A percentile compares a stretch with the other conserved stretches of the same genome.
These are phyloP conservation scores for Glonium stellatum DNA, from an alignment of 495 filamentous ascomycete species.

Conservation along the genomic window DNA sequence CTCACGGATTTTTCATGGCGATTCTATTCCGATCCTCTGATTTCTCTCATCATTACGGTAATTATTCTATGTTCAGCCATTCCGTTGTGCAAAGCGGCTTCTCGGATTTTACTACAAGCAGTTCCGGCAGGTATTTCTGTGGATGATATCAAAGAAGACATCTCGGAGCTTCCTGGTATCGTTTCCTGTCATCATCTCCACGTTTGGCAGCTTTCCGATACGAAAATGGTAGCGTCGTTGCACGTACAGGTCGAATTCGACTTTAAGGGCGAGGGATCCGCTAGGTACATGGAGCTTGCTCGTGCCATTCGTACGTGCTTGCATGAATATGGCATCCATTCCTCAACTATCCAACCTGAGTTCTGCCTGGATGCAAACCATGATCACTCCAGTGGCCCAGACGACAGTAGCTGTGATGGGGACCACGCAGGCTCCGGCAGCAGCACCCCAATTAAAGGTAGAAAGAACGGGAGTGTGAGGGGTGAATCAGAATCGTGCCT, in stretches of 20 bases:
- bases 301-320: slow-evolving; percentile 72
- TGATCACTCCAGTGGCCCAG: slow-evolving; percentile 37
- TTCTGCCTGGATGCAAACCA: slow-evolving; percentile 61
- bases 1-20: slow-evolving; percentile 61
- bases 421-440: slow-evolving; percentile 29
- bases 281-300: slow-evolving; percentile 84
- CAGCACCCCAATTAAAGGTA: slow-evolving; percentile 30
- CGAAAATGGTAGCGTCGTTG: slow-evolving; percentile 82
- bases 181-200: slow-evolving; percentile 89
- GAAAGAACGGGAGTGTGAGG: slow-evolving; percentile 45
- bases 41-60: slow-evolving; percentile 91
- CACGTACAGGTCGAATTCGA: slow-evolving; percentile 84
- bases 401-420: slow-evolving; percentile 28
- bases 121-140: slow-evolving; percentile 80
- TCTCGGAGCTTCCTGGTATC: slow-evolving; percentile 73
- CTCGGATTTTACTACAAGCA: slow-evolving; percentile 90
- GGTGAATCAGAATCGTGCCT: slow-evolving; percentile 61
- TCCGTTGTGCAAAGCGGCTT: slow-evolving; percentile 84
- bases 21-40: slow-evolving; percentile 80
- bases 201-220: slow-evolving; percentile 94
- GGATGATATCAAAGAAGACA: slow-evolving; percentile 87
- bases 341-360: slow-evolving; percentile 96
- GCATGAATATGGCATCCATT: slow-evolving; percentile 93
- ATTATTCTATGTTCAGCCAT: slow-evolving; percentile 91
- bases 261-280: slow-evolving; percentile 61